A percentile compares a stretch with the other conserved stretches of the same genome.
phyloP scores from a whole-genome alignment of 306 rosid species.

The Sicyos baderoa region DNA sequence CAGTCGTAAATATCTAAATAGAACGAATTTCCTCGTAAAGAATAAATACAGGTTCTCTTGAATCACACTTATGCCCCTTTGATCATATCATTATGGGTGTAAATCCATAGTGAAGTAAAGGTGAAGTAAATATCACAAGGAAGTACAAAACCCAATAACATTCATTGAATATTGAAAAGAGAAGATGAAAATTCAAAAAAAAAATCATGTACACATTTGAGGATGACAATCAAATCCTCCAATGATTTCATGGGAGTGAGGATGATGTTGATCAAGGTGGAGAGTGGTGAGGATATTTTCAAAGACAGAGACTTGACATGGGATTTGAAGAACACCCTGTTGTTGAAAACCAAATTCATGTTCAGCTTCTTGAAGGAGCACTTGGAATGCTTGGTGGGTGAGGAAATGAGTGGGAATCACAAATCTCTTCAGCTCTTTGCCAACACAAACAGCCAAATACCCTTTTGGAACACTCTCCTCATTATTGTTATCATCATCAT shows the following conservation, averaged over 20 bases:
- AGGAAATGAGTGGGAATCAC: conserved; percentile 57
- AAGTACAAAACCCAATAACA: neutral
- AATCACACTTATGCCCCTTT: neutral
- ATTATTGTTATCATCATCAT: too few relatives aligned
- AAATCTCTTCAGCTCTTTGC: conserved; percentile 68
- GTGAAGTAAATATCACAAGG: neutral
- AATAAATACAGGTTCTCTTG: neutral
- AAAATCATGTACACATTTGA: conserved; percentile 48
- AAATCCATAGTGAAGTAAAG: neutral
- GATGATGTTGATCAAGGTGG: conserved; percentile 27
- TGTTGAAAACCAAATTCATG: conserved; percentile 79
- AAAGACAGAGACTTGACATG: conserved; percentile 44
- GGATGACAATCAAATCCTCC: conserved; percentile 37
- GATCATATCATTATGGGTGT: too few relatives aligned
- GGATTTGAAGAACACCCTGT: conserved; percentile 65
- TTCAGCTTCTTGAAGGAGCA: conserved; percentile 48
- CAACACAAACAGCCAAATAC: conserved; percentile 70
- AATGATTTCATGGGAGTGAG: conserved; percentile 17
- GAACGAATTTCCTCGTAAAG: too few relatives aligned
- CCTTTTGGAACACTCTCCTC: conserved; percentile 61
- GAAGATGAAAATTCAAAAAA: too few relatives aligned
- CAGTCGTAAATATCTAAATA: too few relatives aligned
- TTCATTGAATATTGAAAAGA: neutral
- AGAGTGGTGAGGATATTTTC: conserved; percentile 50
- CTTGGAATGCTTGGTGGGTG: conserved; percentile 52